A percentile compares a stretch with the other conserved stretches of the same genome.
Conservation (phyloP, 2,329 filamentous ascomycete genomes). For the Fusarium pininemorale region DNA sequence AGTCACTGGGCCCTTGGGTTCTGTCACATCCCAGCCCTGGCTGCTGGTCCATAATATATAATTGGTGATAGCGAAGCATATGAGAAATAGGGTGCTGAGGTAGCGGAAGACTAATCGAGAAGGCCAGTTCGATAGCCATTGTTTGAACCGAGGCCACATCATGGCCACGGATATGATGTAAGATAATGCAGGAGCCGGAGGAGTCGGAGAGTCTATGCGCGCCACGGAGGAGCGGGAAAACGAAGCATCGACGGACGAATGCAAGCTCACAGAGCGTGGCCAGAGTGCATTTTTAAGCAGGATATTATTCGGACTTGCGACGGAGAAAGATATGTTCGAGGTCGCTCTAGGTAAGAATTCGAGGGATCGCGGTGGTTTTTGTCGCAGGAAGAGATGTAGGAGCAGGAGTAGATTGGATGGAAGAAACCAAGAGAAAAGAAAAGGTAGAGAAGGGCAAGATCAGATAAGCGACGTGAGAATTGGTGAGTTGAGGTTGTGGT, state of each 20-base stretch:
- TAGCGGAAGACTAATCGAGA: slow-evolving; percentile 45
- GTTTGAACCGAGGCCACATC: slow-evolving; percentile 42
- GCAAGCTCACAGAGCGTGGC: slow-evolving; percentile 30
- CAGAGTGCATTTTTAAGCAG: slow-evolving; percentile 33
- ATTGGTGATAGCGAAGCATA: slow-evolving; percentile 43
- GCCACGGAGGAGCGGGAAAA: slow-evolving; percentile 28
- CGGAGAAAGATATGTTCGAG: slow-evolving; percentile 6
- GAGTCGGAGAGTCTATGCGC: slow-evolving; percentile 36
- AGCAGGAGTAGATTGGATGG: not conserved
- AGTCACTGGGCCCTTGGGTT: slow-evolving; percentile 36
- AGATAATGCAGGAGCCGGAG: slow-evolving; percentile 20
- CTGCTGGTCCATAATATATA: slow-evolving; percentile 46
- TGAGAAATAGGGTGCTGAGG: slow-evolving; percentile 37
- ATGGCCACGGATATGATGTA: slow-evolving; percentile 20
- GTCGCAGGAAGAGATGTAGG: not conserved
- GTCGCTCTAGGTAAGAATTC: slow-evolving; percentile 20
- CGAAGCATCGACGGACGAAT: slow-evolving; percentile 37
- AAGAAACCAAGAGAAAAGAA: not conserved
- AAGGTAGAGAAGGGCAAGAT: not conserved
- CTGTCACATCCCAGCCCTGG: slow-evolving; percentile 39
- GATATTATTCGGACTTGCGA: slow-evolving; percentile 16
- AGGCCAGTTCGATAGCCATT: slow-evolving; percentile 42
- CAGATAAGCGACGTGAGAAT: slow-evolving; percentile 6
- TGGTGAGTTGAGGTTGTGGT: slow-evolving; percentile 31
- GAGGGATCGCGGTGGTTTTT: slow-evolving; percentile 13